A percentile compares a stretch with the other conserved stretches of the same genome.
Evolutionary conservation across 148 eudicot genomes (phyloP).

Genomic region (Hydrangea macrophylla): DNA sequence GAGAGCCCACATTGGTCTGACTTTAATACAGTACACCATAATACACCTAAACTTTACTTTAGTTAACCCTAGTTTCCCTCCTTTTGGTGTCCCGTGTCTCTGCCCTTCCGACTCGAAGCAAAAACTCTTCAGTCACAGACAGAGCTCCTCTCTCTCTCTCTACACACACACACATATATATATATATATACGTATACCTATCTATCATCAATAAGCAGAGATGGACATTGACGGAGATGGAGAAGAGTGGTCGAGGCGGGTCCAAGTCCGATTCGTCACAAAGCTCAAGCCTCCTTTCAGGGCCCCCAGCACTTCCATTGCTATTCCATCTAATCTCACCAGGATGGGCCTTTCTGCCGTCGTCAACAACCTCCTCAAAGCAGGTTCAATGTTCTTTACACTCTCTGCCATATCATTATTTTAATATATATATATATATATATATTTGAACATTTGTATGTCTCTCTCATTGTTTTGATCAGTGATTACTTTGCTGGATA

Average conservation of each 20-base stretch:
- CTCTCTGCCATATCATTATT: too few relatives aligned
- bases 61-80: constrained; percentile 2
- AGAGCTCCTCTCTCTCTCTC: not conserved
- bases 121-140: not conserved
- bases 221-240: constrained; percentile 39
- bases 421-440: not conserved
- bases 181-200: too few relatives aligned
- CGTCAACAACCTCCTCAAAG: constrained; percentile 62
- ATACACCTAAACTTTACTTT: not conserved
- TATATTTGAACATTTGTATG: not conserved
- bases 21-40: not conserved
- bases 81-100: not conserved
- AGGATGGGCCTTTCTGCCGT: constrained; percentile 76
- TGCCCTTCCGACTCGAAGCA: not conserved
- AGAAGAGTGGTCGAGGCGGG: constrained; percentile 43
- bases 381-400: constrained; percentile 28
- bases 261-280: constrained; percentile 73
- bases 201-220: not conserved
- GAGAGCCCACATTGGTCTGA: too few relatives aligned
- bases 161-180: not conserved
- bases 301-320: constrained; percentile 54
- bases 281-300: constrained; percentile 50
- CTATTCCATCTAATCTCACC: constrained; percentile 67
- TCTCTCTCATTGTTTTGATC: too few relatives aligned
- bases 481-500: not conserved